Base-by-base conservation (phyloP, 768 basidiomycete species). In the Auriscalpium microsporum region DNA sequence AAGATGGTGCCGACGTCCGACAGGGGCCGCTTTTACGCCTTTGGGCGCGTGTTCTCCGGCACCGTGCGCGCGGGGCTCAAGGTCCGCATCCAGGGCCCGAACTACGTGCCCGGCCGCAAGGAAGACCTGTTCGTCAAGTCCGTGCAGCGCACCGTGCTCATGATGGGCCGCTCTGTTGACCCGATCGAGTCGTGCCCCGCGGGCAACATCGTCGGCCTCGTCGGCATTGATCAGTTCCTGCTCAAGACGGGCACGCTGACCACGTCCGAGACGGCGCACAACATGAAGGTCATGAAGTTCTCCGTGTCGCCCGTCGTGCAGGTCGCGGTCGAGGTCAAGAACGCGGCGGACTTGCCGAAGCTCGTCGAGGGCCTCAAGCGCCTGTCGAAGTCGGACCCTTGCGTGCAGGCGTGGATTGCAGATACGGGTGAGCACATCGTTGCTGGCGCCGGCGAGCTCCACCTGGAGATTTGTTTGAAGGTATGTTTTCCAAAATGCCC, bases 1-100 rank as follows among this genome's bases (percentile, higher is more conserved):
- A 98, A 98, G 85, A 98, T 99, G 96, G 96, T 98, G 66, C 96
- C 96, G 60, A 97, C 96, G 44, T 96, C 96, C 64, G 96, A 99
- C 74, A 98, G 98, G 77, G 96, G 96, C 67, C 94, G 96, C 58
- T 99, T 98, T 89, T 98, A 98, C 74, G 96, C 96, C 59, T 99
- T 99, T 73, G 96, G 96, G 74, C 96, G 96, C 82, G 87, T 99
- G 77, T 99, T 99, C 82, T 90, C 96, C 61, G 96, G 96, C 68
- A 98, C 94, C 59, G 94, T 98, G 68, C 86, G 83, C 63, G 83
- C 96, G 55, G 96, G 96, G 53, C 96, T 95, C 68, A 99, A 99
- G 78, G 83, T 97, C 75, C 93, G 96, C 67, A 98, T 99, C 66
- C 96, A 99, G 75, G 96, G 96, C 17, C 96, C 96, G 63, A 99